Base-by-base conservation (phyloP, 495 filamentous ascomycete species). In the Cryomyces minteri region DNA sequence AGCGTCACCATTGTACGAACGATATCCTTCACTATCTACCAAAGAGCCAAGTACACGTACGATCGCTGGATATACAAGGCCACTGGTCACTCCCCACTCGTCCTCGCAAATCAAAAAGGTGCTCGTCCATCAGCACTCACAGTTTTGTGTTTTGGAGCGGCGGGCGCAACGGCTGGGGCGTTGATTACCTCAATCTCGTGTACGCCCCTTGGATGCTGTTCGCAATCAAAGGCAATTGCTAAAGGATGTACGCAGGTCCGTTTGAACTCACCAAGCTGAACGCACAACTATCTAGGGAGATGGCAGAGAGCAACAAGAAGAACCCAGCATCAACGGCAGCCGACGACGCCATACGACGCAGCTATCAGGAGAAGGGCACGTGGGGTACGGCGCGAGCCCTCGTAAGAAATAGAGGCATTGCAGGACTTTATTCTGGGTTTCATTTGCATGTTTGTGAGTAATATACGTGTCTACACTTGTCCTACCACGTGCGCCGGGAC, bases 251-350 rank as follows among this genome's bases (percentile, higher is more conserved):
- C 31, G 1, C 50, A 92, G 84, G 84, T 57, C 88, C 88, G 29
- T 94, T 95, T 58, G 88, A 95, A 63, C 68, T 95, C 50, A 90
- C 88, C 30, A 95, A 95, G 64, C 71, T 94, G 43, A 88, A 82
- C 45, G 84, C 87, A 10, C 88, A 95, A 59, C 68, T 90, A 8
- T 88, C 87, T 0, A 78, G 90, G n/a, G 63, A 94, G 48, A 77
- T 93, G 67, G 80, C 72, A 4, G 70, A 76, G 32, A 67, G 74
- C 36, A 76, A 79, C 41, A 73, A 75, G 60, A 64, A 69, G 8
- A 75, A 70, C 51, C 63, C 79, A 11, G 73, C 2, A 71, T 49
- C 69, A 77, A 37, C 73, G 75, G 47, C 67, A 73, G 51, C 70
- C 73, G 33, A 62, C 69, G 76, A 38, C 72, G 76, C 48, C 67